A percentile compares a stretch with the other conserved stretches of the same genome.
These are phyloP conservation scores for Aureobasidium sp. DNA, from an alignment of 2,329 filamentous ascomycete species.

Conservation along the genomic window DNA sequence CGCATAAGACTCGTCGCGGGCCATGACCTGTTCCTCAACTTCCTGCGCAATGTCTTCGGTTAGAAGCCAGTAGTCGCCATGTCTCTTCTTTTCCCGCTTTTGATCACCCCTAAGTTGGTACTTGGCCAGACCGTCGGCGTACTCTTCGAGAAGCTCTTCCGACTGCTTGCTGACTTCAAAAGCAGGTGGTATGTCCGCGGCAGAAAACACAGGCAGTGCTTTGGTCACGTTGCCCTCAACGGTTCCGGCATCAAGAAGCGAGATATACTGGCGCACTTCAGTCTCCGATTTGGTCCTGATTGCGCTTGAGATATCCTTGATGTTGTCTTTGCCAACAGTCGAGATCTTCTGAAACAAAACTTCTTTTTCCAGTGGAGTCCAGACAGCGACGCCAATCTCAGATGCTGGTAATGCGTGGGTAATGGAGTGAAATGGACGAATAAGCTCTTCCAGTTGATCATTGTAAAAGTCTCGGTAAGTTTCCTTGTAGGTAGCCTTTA, in stretches of 20 bases:
- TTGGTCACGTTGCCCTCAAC: slow-evolving; percentile 31
- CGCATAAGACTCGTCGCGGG: not conserved
- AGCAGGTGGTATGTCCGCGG: slow-evolving; percentile 61
- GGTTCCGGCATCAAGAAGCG: slow-evolving; percentile 50
- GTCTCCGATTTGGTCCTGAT: slow-evolving; percentile 65
- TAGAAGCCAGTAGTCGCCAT: slow-evolving; percentile 63
- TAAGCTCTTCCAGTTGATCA: slow-evolving; percentile 47
- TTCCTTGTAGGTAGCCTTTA: slow-evolving; percentile 7
- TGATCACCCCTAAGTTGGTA: slow-evolving; percentile 60
- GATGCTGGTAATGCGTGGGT: slow-evolving; percentile 31
- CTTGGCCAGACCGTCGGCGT: slow-evolving; percentile 58
- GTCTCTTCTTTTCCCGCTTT: slow-evolving; percentile 51
- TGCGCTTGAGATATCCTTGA: slow-evolving; percentile 54
- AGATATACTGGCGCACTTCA: slow-evolving; percentile 66
- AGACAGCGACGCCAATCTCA: slow-evolving; percentile 63
- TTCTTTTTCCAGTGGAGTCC: slow-evolving; percentile 66
- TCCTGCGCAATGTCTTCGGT: slow-evolving; percentile 32
- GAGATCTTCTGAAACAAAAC: slow-evolving; percentile 60
- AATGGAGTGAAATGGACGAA: not conserved
- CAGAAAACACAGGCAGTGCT: slow-evolving; percentile 36
- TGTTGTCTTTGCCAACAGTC: slow-evolving; percentile 56
- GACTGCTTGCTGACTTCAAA: slow-evolving; percentile 63
- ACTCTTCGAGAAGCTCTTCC: slow-evolving; percentile 57
- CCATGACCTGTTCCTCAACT: slow-evolving; percentile 23
- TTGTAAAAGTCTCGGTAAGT: slow-evolving; percentile 48